Percentiles rank a stretch among this genome's conserved stretches.
These are phyloP conservation scores for Jackrogersella minutella DNA, from an alignment of 495 filamentous ascomycete genomes.

Conservation along the genomic window DNA sequence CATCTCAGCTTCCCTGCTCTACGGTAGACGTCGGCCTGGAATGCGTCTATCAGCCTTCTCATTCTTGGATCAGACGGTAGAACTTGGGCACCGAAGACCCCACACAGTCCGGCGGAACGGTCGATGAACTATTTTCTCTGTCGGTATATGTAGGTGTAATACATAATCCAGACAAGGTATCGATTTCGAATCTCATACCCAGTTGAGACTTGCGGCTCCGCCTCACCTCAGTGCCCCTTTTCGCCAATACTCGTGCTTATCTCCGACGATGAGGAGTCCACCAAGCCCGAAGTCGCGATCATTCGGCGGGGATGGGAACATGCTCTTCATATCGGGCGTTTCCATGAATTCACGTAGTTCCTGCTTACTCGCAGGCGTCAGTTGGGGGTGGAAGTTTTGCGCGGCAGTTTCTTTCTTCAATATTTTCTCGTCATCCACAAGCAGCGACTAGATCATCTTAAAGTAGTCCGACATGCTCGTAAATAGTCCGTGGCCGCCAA, in stretches of 20 bases:
- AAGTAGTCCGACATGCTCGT: slow-evolving; percentile 42
- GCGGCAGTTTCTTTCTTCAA: slow-evolving; percentile 38
- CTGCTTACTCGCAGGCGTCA: slow-evolving; percentile 27
- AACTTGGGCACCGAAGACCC: slow-evolving; percentile 46
- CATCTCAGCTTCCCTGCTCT: slow-evolving; percentile 16
- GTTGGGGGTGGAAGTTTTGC: slow-evolving; percentile 45
- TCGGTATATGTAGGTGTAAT: not conserved
- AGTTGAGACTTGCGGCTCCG: slow-evolving; percentile 45
- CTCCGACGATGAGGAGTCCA: slow-evolving; percentile 44
- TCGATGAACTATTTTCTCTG: slow-evolving; percentile 45
- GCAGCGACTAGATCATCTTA: slow-evolving; percentile 39
- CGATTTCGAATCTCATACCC: slow-evolving; percentile 10
- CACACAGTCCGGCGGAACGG: slow-evolving; percentile 44
- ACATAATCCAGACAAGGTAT: not conserved
- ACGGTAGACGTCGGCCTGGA: slow-evolving; percentile 45
- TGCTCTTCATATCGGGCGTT: slow-evolving; percentile 39
- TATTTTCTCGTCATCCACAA: slow-evolving; percentile 46
- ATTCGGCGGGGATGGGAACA: slow-evolving; percentile 20
- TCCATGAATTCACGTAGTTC: slow-evolving; percentile 32
- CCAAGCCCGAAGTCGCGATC: slow-evolving; percentile 48
- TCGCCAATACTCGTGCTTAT: slow-evolving; percentile 34
- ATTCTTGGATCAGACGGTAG: slow-evolving; percentile 39
- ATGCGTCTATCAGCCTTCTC: slow-evolving; percentile 40
- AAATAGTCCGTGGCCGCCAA: slow-evolving; percentile 47
- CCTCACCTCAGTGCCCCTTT: slow-evolving; percentile 49